These are phyloP conservation scores for Ricinus communis DNA, from an alignment of 345 rosid genomes.

Conservation along the genomic window DNA sequence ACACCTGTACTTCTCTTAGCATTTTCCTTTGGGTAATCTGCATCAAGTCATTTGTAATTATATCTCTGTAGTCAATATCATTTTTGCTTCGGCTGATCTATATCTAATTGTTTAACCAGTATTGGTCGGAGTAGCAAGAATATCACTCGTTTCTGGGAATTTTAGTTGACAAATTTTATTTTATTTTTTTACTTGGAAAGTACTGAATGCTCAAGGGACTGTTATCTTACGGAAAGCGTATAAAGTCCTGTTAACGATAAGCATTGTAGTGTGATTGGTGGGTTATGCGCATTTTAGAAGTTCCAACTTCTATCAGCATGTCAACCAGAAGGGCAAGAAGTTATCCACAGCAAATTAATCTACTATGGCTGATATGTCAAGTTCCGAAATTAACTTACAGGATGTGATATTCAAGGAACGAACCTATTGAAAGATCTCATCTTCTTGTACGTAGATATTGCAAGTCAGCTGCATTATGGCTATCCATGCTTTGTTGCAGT, in stretches of 20 bases:
- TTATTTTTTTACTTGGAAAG: too few relatives aligned
- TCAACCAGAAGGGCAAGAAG: not conserved
- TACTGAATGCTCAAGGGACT: too few relatives aligned
- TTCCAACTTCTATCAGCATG: too few relatives aligned
- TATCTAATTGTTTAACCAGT: too few relatives aligned
- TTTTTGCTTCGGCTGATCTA: not conserved
- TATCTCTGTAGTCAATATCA: not conserved
- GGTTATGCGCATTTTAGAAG: too few relatives aligned
- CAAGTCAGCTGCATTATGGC: slow-evolving; percentile 1
- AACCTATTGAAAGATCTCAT: not conserved
- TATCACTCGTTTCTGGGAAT: too few relatives aligned
- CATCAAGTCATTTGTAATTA: slow-evolving; percentile 11
- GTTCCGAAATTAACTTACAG: not conserved
- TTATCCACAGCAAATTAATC: not conserved
- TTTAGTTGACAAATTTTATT: too few relatives aligned
- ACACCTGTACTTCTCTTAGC: not conserved
- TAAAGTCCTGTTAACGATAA: too few relatives aligned
- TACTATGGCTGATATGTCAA: not conserved
- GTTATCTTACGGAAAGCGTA: too few relatives aligned
- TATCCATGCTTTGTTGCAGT: slow-evolving; percentile 12
- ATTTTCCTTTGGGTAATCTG: not conserved
- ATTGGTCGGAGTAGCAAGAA: too few relatives aligned
- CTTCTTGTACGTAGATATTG: not conserved
- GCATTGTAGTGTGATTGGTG: too few relatives aligned
- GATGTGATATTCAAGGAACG: not conserved